A percentile compares a stretch with the other conserved stretches of the same genome.
These are phyloP conservation scores for Vicia faba DNA, from an alignment of 306 rosid species.

Conservation along the genomic window DNA sequence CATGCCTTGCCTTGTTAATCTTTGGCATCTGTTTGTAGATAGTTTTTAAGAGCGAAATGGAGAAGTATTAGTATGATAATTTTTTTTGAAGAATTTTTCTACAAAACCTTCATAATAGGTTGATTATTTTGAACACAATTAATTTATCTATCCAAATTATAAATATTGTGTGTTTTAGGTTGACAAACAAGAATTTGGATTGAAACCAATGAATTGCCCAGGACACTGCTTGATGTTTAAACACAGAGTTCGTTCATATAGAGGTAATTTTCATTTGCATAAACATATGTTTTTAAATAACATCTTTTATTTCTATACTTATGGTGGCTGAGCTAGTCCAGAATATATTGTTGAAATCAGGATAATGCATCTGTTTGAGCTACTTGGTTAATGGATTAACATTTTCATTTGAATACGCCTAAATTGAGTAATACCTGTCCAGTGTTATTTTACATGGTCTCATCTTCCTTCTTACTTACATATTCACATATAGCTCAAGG, in stretches of 20 bases:
- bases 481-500: slow-evolving; percentile 2
- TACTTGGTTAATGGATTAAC: slow-evolving; percentile 9
- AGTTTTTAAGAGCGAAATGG: background rate
- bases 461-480: slow-evolving; percentile 12
- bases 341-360: slow-evolving; percentile 15
- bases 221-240: slow-evolving; percentile 98
- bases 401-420: background rate
- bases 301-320: slow-evolving; percentile 10
- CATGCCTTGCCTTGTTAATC: background rate
- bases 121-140: slow-evolving; percentile 14
- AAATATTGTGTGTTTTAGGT: slow-evolving; percentile 49
- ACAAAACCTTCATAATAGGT: background rate
- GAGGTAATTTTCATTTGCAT: slow-evolving; percentile 52
- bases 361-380: slow-evolving; percentile 6
- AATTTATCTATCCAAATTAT: slow-evolving; percentile 16
- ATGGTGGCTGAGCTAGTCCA: slow-evolving; percentile 32
- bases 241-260: slow-evolving; percentile 92
- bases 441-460: slow-evolving; percentile 6
- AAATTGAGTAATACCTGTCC: slow-evolving; percentile 3
- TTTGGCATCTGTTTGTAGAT: slow-evolving; percentile 4
- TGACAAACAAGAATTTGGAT: slow-evolving; percentile 95
- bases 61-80: background rate
- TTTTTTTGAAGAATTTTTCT: background rate
- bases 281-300: slow-evolving; percentile 14
- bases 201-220: slow-evolving; percentile 99